Conservation (phyloP, 768 basidiomycete species). For the Boletus rubescentipes region DNA sequence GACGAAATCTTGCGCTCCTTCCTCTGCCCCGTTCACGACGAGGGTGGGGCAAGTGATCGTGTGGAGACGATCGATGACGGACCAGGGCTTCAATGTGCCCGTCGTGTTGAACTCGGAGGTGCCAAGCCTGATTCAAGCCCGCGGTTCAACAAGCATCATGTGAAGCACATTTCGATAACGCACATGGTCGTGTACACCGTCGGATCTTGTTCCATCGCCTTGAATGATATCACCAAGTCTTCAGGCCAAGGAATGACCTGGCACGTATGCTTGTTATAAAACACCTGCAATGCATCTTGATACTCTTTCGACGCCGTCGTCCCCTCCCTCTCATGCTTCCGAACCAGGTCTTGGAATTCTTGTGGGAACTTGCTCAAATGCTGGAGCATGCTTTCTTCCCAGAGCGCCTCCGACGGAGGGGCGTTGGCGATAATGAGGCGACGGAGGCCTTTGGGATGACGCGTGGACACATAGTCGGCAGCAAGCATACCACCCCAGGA, state of each 20-base stretch:
- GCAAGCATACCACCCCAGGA: conserved; percentile 58
- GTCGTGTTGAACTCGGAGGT: conserved; percentile 36
- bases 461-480: conserved; percentile 36
- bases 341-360: conserved; percentile 24
- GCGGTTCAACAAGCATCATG: neutral
- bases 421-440: conserved; percentile 34
- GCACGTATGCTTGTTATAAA: conserved; percentile 34
- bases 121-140: conserved; percentile 1
- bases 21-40: conserved; percentile 37
- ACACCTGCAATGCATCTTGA: conserved; percentile 25
- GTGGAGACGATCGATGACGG: conserved; percentile 41
- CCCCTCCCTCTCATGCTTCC: conserved; percentile 32
- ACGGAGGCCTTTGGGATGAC: conserved; percentile 38
- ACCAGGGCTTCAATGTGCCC: conserved; percentile 44
- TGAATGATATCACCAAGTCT: conserved; percentile 26
- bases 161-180: neutral
- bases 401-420: conserved; percentile 30
- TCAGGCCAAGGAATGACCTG: conserved; percentile 33
- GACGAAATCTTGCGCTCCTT: conserved; percentile 35
- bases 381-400: conserved; percentile 18
- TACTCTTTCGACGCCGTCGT: conserved; percentile 34
- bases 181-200: conserved; percentile 37
- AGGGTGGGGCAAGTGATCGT: conserved; percentile 40
- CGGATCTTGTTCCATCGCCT: conserved; percentile 24
- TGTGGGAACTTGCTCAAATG: conserved; percentile 27